These are phyloP conservation scores for Trichoderma sp. DNA, from an alignment of 2,329 filamentous ascomycete species.

Conservation along the genomic window DNA sequence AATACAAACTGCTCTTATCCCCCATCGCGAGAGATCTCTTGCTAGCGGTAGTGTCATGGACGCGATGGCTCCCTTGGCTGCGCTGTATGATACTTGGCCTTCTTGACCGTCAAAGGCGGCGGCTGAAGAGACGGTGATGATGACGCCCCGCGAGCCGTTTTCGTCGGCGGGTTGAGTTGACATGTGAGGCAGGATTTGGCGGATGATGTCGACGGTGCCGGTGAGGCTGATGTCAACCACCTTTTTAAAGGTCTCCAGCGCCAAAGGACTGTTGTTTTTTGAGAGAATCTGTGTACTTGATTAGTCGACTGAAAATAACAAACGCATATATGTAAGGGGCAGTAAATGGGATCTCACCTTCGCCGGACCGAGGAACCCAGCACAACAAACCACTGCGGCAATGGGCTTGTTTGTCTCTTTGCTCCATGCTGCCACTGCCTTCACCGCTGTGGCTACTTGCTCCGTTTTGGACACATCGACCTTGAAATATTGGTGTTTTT, in stretches of 20 bases:
- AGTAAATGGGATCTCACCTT: not conserved
- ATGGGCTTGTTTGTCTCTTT: not conserved
- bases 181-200: conserved; percentile 2
- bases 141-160: not conserved
- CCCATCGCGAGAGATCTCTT: not conserved
- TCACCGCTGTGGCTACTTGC: not conserved
- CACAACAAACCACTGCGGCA: not conserved
- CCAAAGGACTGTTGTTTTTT: not conserved
- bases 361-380: not conserved
- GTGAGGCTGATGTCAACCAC: conserved; percentile 5
- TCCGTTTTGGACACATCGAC: not conserved
- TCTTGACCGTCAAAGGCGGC: conserved; percentile 6
- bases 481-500: not conserved
- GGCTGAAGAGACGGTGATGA: not conserved
- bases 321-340: not conserved
- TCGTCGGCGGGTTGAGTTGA: not conserved
- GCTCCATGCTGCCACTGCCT: not conserved
- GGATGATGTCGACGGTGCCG: not conserved
- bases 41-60: not conserved
- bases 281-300: not conserved
- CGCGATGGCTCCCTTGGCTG: not conserved
- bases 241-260: not conserved
- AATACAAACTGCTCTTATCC: not conserved
- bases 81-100: not conserved
- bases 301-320: not conserved